Evolutionary conservation across 129 eudicot genomes (phyloP).

Genomic region (Dittrichia graveolens): DNA sequence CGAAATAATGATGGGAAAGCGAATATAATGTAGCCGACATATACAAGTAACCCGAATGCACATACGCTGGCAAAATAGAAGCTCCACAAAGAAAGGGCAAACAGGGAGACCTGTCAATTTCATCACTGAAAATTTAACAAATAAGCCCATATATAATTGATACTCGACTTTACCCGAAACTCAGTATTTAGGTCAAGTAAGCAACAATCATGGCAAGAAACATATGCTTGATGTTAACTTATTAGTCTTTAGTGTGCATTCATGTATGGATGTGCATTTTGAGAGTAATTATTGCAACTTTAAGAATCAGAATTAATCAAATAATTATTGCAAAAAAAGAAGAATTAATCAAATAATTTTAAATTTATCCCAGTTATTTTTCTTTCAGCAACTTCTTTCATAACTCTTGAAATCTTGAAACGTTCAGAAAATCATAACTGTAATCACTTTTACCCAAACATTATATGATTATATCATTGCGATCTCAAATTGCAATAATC

Average conservation of each 20-base stretch:
- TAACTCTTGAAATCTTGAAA: not conserved
- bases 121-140: slow-evolving; percentile 37
- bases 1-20: slow-evolving; percentile 66
- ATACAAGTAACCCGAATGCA: slow-evolving; percentile 74
- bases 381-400: slow-evolving; percentile 2
- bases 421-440: not conserved
- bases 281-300: slow-evolving; percentile 9
- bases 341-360: not conserved
- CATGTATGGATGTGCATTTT: slow-evolving; percentile 3
- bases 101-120: slow-evolving; percentile 59
- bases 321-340: not conserved
- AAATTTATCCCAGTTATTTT: slow-evolving; percentile 15
- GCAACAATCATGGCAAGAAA: slow-evolving; percentile 19
- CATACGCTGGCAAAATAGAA: slow-evolving; percentile 75
- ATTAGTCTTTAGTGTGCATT: not conserved
- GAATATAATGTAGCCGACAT: slow-evolving; percentile 64
- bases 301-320: slow-evolving; percentile 6
- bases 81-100: slow-evolving; percentile 80
- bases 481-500: not conserved
- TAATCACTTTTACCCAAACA: not conserved
- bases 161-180: slow-evolving; percentile 22
- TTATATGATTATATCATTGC: not conserved
- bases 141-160: slow-evolving; percentile 30
- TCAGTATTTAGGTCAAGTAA: slow-evolving; percentile 22
- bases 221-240: slow-evolving; percentile 4